A percentile compares a stretch with the other conserved stretches of the same genome.
These are phyloP conservation scores for Mallotus nudiflorus DNA, from an alignment of 345 rosid genomes.

Conservation along the genomic window DNA sequence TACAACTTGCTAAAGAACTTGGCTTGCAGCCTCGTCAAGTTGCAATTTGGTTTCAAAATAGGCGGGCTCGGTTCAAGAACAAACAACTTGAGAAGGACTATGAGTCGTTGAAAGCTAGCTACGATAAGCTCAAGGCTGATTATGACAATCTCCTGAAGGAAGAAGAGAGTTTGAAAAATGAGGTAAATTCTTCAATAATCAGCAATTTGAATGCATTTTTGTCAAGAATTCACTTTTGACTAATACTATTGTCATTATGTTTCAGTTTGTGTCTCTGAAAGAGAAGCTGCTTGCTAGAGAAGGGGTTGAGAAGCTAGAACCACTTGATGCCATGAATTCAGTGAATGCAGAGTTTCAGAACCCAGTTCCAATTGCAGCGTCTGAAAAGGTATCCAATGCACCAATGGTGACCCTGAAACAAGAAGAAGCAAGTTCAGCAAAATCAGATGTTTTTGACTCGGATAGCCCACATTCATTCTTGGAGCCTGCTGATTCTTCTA, in stretches of 20 bases:
- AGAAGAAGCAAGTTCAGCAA: constrained; percentile 48
- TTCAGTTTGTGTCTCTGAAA: constrained; percentile 51
- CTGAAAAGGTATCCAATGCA: constrained; percentile 29
- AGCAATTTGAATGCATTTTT: neutral
- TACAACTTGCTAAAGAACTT: constrained; percentile 63
- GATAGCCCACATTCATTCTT: constrained; percentile 42
- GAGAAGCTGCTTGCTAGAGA: constrained; percentile 42
- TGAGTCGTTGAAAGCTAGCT: constrained; percentile 47
- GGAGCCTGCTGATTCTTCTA: constrained; percentile 48
- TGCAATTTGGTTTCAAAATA: constrained; percentile 81
- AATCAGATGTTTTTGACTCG: constrained; percentile 49
- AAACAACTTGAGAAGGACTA: constrained; percentile 68
- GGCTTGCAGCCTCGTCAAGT: constrained; percentile 81
- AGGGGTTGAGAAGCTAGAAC: constrained; percentile 17
- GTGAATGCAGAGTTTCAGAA: constrained; percentile 20
- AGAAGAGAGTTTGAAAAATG: constrained; percentile 44
- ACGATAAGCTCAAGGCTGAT: constrained; percentile 59
- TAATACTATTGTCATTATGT: neutral
- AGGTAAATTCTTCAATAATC: constrained; percentile 41
- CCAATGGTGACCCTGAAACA: constrained; percentile 27
- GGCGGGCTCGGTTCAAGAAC: constrained; percentile 70
- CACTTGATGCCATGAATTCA: constrained; percentile 14
- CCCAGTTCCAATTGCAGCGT: constrained; percentile 23
- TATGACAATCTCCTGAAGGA: constrained; percentile 48
- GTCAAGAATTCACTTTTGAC: neutral